phyloP scores from a whole-genome alignment of 441 rosid species.

The Jatropha multifida region DNA sequence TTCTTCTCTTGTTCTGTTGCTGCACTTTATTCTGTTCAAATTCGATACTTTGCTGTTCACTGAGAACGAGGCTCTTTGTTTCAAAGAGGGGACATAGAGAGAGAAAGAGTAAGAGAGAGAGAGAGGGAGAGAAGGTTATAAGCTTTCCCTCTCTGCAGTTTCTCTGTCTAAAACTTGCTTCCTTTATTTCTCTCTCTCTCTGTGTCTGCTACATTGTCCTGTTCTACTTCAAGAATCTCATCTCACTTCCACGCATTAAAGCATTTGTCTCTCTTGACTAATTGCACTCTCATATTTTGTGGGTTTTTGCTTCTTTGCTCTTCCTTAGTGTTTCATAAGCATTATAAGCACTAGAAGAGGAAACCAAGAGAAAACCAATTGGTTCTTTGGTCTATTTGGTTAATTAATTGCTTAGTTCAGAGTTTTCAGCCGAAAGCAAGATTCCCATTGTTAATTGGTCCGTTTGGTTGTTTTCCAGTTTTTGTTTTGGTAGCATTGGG shows the following conservation, averaged over 20 bases:
- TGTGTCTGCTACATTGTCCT: conserved; percentile 71
- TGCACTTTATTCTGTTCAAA: conserved; percentile 82
- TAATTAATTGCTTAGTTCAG: conserved; percentile 8
- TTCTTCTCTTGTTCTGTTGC: conserved; percentile 24
- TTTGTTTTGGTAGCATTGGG: conserved; percentile 19
- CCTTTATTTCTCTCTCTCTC: conserved; percentile 35
- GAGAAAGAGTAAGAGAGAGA: conserved; percentile 41
- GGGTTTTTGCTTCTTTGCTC: conserved; percentile 29
- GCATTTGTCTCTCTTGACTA: conserved; percentile 32
- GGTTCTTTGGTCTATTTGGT: conserved; percentile 28
- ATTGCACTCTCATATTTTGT: conserved; percentile 34
- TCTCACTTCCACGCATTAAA: conserved; percentile 70
- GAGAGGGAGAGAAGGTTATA: conserved; percentile 36
- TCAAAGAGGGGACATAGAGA: conserved; percentile 33
- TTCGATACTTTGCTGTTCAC: conserved; percentile 61
- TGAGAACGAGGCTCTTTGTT: conserved; percentile 67
- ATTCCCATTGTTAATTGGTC: conserved; percentile 33
- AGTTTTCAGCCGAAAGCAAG: neutral
- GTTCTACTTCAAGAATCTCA: conserved; percentile 63
- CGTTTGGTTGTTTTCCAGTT: conserved; percentile 24
- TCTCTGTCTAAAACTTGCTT: conserved; percentile 33
- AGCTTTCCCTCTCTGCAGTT: conserved; percentile 12
- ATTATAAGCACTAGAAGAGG: conserved; percentile 17
- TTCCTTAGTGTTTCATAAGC: conserved; percentile 16
- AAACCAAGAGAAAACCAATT: conserved; percentile 27